Percentiles rank a stretch among this genome's conserved stretches.
Evolutionary conservation across 371 early-diverging fungal species (phyloP).

Genomic region (Apophysomyces variabilis): DNA sequence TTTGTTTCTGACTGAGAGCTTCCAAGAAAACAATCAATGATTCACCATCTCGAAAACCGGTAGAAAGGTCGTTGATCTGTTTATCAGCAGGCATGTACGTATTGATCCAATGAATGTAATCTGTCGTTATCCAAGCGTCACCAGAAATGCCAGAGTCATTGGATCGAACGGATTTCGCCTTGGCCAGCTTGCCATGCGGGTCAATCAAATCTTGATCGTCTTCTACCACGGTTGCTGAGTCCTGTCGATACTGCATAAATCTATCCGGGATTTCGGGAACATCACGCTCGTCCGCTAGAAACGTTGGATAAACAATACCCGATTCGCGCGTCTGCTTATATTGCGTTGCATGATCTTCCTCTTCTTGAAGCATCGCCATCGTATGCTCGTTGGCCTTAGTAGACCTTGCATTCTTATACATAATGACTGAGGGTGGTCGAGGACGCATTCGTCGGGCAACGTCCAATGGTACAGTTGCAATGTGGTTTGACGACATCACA

Average conservation of each 20-base stretch:
- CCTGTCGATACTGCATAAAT: slow-evolving; percentile 12
- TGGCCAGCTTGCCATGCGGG: slow-evolving; percentile 22
- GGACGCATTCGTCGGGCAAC: slow-evolving; percentile 68
- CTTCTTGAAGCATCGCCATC: slow-evolving; percentile 36
- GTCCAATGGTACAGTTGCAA: slow-evolving; percentile 65
- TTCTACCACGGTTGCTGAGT: slow-evolving; percentile 12
- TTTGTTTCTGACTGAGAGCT: slow-evolving; percentile 51
- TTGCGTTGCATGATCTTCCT: slow-evolving; percentile 19
- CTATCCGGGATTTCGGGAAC: slow-evolving; percentile 13
- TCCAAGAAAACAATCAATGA: slow-evolving; percentile 58
- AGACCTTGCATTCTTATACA: slow-evolving; percentile 44
- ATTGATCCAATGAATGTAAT: slow-evolving; percentile 64
- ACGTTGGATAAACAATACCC: slow-evolving; percentile 21
- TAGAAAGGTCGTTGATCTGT: slow-evolving; percentile 44
- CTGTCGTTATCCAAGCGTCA: slow-evolving; percentile 1
- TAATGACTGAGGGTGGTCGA: slow-evolving; percentile 65
- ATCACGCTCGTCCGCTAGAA: slow-evolving; percentile 12
- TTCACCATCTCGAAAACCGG: slow-evolving; percentile 59
- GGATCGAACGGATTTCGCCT: slow-evolving; percentile 12
- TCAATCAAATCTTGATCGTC: slow-evolving; percentile 42
- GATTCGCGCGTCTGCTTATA: slow-evolving; percentile 32
- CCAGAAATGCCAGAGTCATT: slow-evolving; percentile 16
- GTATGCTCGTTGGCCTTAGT: slow-evolving; percentile 20
- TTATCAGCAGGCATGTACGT: slow-evolving; percentile 45
- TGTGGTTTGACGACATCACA: slow-evolving; percentile 70